Evolutionary conservation across 805 yeast genomes (phyloP).

Genomic region (Yamadazyma insecticola): DNA sequence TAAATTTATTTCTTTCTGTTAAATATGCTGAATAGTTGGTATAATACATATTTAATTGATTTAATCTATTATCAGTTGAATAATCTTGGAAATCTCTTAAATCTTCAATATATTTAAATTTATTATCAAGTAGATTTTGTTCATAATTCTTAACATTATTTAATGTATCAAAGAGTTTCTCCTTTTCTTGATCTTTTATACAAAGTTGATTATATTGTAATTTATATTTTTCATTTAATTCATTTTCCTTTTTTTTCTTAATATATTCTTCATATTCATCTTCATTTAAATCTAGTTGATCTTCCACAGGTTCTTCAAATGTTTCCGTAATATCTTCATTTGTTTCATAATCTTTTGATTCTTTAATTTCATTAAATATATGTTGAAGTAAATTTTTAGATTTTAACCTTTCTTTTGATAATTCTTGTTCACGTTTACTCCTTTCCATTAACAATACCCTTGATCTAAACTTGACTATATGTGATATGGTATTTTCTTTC

Average conservation of each 20-base stretch:
- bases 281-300: slow-evolving; percentile 21
- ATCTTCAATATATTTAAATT: slow-evolving; percentile 30
- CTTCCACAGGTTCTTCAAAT: slow-evolving; percentile 7
- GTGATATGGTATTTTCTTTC: slow-evolving; percentile 48
- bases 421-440: slow-evolving; percentile 45
- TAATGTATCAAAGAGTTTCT: slow-evolving; percentile 17
- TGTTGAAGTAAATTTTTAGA: slow-evolving; percentile 41
- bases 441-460: slow-evolving; percentile 50
- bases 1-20: slow-evolving; percentile 30
- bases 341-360: slow-evolving; percentile 4
- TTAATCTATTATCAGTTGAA: slow-evolving; percentile 1
- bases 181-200: slow-evolving; percentile 15
- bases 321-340: too few species aligned
- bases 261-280: slow-evolving; percentile 22
- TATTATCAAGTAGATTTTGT: slow-evolving; percentile 29
- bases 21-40: slow-evolving; percentile 41
- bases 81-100: slow-evolving; percentile 17
- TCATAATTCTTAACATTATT: slow-evolving; percentile 30
- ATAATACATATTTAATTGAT: slow-evolving; percentile 34
- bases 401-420: slow-evolving; percentile 43
- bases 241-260: slow-evolving; percentile 17
- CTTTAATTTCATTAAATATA: slow-evolving; percentile 5
- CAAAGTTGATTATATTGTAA: slow-evolving; percentile 12
- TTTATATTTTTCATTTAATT: slow-evolving; percentile 16
- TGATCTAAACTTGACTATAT: slow-evolving; percentile 53